Conservation (phyloP, 73 alveolate genomes). For the Paramecium pentaurelia region DNA sequence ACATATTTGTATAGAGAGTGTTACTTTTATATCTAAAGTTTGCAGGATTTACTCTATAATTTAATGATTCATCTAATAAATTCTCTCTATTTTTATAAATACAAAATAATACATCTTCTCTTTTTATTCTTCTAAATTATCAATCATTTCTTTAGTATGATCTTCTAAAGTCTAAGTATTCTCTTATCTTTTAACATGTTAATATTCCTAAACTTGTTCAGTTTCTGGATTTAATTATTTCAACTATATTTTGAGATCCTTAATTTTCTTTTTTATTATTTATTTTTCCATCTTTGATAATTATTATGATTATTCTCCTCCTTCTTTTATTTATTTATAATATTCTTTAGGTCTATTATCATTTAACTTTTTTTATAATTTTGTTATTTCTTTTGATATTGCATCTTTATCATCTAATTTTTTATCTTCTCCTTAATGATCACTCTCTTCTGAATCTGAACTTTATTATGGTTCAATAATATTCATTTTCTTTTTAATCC, state of each 20-base stretch:
- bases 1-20: constrained; percentile 28
- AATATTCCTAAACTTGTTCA: not conserved
- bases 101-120: not conserved
- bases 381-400: not conserved
- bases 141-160: not conserved
- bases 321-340: not conserved
- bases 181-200: not conserved
- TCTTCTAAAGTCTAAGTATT: not conserved
- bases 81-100: not conserved
- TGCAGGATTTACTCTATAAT: constrained; percentile 34
- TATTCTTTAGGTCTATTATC: not conserved
- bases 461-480: not conserved
- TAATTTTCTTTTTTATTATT: not conserved
- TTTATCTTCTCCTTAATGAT: not conserved
- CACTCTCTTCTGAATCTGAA: not conserved
- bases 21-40: constrained; percentile 50
- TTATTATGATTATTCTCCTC: not conserved
- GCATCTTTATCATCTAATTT: not conserved
- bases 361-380: not conserved
- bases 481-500: not conserved
- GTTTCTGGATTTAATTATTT: not conserved
- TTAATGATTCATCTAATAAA: constrained; percentile 24
- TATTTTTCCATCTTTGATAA: not conserved
- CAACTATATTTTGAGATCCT: not conserved
- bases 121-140: not conserved